Evolutionary conservation across 2,329 filamentous ascomycete genomes (phyloP), one percentile per base, ranked within the genome.

Genomic region (Colletotrichum agaves): DNA sequence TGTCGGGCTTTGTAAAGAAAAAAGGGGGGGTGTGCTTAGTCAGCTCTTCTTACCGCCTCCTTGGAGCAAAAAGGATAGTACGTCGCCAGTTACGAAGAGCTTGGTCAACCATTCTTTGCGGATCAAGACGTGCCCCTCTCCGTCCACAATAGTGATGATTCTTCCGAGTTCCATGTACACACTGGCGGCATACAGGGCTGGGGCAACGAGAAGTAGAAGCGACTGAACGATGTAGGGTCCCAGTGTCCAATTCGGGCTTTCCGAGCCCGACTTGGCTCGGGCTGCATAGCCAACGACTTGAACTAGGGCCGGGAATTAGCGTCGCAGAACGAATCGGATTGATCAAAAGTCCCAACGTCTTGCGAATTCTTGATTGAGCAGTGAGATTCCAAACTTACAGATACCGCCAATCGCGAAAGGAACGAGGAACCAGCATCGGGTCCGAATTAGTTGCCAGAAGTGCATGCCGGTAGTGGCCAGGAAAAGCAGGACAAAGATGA

Each of bases 21-120:
- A 27, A 6, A 27, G 0, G 6, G 6, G 27, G 19, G 10, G 2
- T n/a, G n/a, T n/a, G n/a, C n/a, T n/a, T n/a, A n/a, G n/a, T 43
- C 12, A 12, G 13, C 10, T 5, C 12, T 2, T 15, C 63, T 41
- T 60, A 74, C 84, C 84, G 21, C 76, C 77, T 8, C 77, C 78
- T 73, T 89, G 87, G 2, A 87, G 74, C 2, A 82, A 17, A 70
- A 89, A 85, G 2, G 83, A 84, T 4, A 87, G 47, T 1, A 88
- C 73, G 68, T 89, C 87, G 19, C 86, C 85, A 5, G 74, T 60
- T 2, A 90, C 85, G 67, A 89, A 89, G 23, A 84, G 76, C 60
- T 81, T 84, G 3, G 86, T 88, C 6, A 88, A 73, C 79, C 82
- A 83, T 3, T 67, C 67, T 5, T 75, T 71, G 2, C 68, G 73